Evolutionary conservation across 1,284 basidiomycete species (phyloP), one percentile per base, ranked within the genome.

Genomic region (Melampsora occidentalis): DNA sequence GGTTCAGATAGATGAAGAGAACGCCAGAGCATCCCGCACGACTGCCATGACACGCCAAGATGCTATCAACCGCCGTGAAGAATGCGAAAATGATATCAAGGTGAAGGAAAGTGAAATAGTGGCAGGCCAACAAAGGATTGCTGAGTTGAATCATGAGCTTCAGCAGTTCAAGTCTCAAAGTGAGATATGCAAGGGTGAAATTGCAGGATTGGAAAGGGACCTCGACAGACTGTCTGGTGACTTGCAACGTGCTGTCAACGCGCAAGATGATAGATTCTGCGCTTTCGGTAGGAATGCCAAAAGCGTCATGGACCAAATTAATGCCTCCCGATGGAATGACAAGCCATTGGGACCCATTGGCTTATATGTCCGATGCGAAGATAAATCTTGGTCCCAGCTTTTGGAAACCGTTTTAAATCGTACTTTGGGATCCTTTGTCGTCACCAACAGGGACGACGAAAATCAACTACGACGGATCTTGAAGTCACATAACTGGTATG

Each of bases 321-420:
- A 5, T 16, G 53, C 53, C 22, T 3, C 6, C 20, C 53, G 25
- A n/a, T 57, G 53, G 53, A 57, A 57, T 35, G 86, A 89, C 49
- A 84, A 82, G 20, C 95, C 96, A 0, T 83, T 97, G 35, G 97
- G 97, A 0, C 94, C 94, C 0, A 85, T 98, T n/a, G 94, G 94
- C 0, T 79, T 86, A 62, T 87, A 88, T 81, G 90, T 99, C 79
- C 90, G 90, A 80, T 87, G 94, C 66, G 61, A 49, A 35, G 73
- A 76, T 20, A 63, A 68, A 42, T 88, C 85, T 72, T 76, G 73
- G 91, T 97, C 77, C 84, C 85, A 78, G 84, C 82, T 93, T 7
- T 82, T 97, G 78, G 87, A 92, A 51, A 85, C 85, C 20, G 86
- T 90, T 79, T 85, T 99, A 2, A 88, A 87, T 4, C 76, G 79